Evolutionary conservation across 179 eudicot genomes (phyloP).

Genomic region (Nepenthes alata): DNA sequence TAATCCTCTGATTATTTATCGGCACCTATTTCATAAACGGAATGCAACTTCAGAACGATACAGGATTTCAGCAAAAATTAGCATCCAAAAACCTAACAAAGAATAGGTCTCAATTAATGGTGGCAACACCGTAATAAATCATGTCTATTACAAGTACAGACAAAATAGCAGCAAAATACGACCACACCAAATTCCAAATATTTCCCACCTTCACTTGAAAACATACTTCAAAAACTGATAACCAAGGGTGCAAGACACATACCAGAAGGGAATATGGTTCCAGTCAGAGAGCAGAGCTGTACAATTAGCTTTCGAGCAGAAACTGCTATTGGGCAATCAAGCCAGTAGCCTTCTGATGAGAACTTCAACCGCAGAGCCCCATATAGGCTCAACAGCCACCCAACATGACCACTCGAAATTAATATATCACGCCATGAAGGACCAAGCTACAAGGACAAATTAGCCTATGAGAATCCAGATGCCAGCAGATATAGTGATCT

Average conservation of each 20-base stretch:
- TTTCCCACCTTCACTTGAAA: neutral
- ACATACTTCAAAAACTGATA: neutral
- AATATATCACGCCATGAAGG: constrained; percentile 72
- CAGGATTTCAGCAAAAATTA: too few species aligned
- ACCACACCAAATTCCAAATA: too few species aligned
- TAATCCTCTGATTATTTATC: too few species aligned
- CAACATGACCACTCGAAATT: constrained; percentile 70
- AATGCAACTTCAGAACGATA: too few species aligned
- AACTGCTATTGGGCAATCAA: constrained; percentile 94
- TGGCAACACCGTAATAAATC: too few species aligned
- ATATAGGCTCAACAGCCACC: constrained; percentile 76
- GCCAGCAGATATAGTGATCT: neutral
- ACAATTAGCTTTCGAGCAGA: constrained; percentile 86
- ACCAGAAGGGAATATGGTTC: constrained; percentile 76
- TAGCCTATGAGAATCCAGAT: neutral
- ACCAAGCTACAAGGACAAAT: constrained; percentile 59
- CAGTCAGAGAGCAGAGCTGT: constrained; percentile 82
- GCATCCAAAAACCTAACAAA: too few species aligned
- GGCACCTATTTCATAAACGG: too few species aligned
- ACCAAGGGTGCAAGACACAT: constrained; percentile 10
- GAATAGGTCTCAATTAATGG: too few species aligned
- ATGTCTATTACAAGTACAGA: too few species aligned
- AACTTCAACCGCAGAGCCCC: constrained; percentile 77
- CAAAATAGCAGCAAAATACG: too few species aligned
- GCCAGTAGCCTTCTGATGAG: constrained; percentile 64